Evolutionary conservation across 202 grass and related monocot genomes (phyloP).

Genomic region (Tripidium arundinaceum): DNA sequence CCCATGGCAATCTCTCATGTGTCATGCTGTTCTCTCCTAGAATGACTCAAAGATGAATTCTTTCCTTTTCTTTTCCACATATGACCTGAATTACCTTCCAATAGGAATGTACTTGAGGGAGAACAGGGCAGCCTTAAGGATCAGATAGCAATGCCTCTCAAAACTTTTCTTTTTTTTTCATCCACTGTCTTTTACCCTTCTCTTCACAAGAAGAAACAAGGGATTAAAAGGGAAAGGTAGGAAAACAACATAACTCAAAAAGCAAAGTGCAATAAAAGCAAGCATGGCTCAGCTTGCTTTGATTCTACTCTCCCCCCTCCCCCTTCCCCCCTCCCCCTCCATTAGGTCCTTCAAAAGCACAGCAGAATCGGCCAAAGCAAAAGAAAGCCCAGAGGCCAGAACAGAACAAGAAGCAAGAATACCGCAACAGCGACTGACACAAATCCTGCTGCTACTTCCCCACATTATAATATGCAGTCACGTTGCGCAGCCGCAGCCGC

Average conservation of each 20-base stretch:
- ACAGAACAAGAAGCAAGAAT: conserved; percentile 67
- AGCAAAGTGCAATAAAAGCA: conserved; percentile 42
- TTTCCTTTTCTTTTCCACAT: conserved; percentile 37
- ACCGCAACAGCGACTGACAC: conserved; percentile 56
- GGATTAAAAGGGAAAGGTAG: conserved; percentile 43
- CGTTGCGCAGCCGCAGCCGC: conserved; percentile 5
- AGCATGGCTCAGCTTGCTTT: conserved; percentile 49
- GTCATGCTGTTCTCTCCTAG: conserved; percentile 39
- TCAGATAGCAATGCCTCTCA: conserved; percentile 44
- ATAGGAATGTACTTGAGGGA: conserved; percentile 42
- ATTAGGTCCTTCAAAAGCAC: conserved; percentile 59
- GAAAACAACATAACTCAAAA: conserved; percentile 52
- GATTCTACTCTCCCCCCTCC: conserved; percentile 33
- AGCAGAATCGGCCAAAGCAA: conserved; percentile 60
- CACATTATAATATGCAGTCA: conserved; percentile 58
- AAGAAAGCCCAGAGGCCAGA: conserved; percentile 44
- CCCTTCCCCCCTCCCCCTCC: neutral
- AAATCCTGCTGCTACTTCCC: conserved; percentile 42
- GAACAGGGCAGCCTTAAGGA: conserved; percentile 48
- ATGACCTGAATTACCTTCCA: conserved; percentile 30
- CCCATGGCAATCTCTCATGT: conserved; percentile 50
- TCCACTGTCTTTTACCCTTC: conserved; percentile 13
- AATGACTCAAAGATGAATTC: conserved; percentile 35
- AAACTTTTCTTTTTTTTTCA: conserved; percentile 34
- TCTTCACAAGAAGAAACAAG: conserved; percentile 40